Conservation (phyloP, 1,284 basidiomycete species). For the Papiliotrema terrestris region DNA sequence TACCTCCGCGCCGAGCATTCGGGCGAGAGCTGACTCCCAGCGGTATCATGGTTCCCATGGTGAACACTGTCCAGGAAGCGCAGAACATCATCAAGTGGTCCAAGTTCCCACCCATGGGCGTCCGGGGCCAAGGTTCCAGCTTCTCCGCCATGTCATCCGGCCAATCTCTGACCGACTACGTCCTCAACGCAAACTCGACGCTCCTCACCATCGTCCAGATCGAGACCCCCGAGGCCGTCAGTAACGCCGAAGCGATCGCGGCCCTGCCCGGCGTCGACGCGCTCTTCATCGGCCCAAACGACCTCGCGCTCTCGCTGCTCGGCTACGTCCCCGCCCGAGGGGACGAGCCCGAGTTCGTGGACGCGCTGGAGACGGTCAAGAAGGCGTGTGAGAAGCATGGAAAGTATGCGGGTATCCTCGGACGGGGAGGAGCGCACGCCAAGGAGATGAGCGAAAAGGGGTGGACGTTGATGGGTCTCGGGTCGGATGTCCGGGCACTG, state of each 20-base stretch:
- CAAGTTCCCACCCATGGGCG: constrained; percentile 36
- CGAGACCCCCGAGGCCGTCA: constrained; percentile 29
- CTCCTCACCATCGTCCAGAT: constrained; percentile 34
- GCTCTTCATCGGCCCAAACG: constrained; percentile 42
- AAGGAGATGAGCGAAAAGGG: constrained; percentile 4
- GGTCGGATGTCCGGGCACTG: constrained; percentile 7
- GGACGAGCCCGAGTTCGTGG: constrained; percentile 31
- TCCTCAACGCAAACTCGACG: constrained; percentile 28
- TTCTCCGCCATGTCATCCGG: constrained; percentile 33
- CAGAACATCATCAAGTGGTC: constrained; percentile 22
- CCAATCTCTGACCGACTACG: constrained; percentile 31
- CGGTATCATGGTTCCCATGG: constrained; percentile 34
- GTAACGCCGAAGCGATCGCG: constrained; percentile 36
- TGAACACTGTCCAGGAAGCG: constrained; percentile 35
- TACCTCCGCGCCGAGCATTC: too few relatives aligned
- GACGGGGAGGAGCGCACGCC: constrained; percentile 18
- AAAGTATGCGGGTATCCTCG: constrained; percentile 28
- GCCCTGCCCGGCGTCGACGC: constrained; percentile 34
- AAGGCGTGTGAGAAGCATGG: constrained; percentile 27
- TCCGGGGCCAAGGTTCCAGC: constrained; percentile 36
- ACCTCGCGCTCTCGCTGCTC: constrained; percentile 35
- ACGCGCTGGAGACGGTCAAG: constrained; percentile 30
- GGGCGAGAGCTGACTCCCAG: constrained; percentile 14
- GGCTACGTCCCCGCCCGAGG: constrained; percentile 33
- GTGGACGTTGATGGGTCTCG: constrained; percentile 10